phyloP scores from a whole-genome alignment of 225 moss, liverwort and hornwort species.

The Lunularia cruciata region DNA sequence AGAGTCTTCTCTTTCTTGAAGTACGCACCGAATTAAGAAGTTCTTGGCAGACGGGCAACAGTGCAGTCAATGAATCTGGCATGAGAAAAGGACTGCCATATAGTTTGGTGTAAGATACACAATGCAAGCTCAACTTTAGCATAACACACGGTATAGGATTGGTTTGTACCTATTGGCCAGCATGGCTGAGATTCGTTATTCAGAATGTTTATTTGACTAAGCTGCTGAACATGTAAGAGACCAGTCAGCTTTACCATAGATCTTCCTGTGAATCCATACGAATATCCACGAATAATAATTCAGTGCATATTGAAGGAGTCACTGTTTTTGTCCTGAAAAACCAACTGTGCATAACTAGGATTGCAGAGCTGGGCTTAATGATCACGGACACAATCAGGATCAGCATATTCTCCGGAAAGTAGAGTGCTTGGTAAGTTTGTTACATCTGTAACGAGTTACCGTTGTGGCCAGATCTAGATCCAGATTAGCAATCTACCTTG shows the following conservation, averaged over 20 bases:
- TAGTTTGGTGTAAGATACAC: neutral
- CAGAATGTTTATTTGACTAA: neutral
- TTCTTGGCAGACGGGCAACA: too few relatives aligned
- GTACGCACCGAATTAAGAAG: neutral
- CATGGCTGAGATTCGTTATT: neutral
- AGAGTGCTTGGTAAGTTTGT: conserved; percentile 8
- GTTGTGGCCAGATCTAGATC: neutral
- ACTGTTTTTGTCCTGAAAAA: neutral
- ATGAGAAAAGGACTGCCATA: neutral
- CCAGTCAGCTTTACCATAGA: neutral
- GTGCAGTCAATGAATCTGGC: neutral
- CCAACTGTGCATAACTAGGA: neutral
- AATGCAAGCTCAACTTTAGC: neutral
- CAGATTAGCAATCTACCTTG: neutral
- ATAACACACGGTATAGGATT: neutral
- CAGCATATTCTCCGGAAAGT: neutral
- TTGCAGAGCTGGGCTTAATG: neutral
- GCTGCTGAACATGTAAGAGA: neutral
- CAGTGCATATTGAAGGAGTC: neutral
- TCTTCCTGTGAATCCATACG: neutral
- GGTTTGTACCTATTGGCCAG: neutral
- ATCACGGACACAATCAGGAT: neutral
- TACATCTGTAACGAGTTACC: neutral
- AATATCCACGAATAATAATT: neutral
- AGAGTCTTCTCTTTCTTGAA: too few relatives aligned